Conservation (phyloP, 2,329 filamentous ascomycete genomes). For the Pseudogymnoascus sp. region DNA sequence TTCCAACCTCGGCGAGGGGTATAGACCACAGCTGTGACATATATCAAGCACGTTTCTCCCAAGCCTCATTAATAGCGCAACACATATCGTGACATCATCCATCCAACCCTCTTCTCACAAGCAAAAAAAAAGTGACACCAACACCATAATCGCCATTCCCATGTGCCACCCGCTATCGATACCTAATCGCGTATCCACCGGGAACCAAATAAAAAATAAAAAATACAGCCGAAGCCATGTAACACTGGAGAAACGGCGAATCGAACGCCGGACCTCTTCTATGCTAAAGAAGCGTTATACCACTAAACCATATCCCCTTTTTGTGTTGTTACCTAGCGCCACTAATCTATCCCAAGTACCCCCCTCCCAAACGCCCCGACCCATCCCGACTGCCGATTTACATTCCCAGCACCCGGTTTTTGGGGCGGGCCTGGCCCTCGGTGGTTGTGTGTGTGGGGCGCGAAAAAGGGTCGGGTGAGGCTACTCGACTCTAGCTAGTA, state of each 20-base stretch:
- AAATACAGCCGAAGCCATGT: background rate
- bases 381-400: too few species aligned
- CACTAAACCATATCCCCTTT: constrained; percentile 1
- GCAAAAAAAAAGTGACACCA: background rate
- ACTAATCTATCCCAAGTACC: background rate
- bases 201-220: background rate
- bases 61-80: background rate
- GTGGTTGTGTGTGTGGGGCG: background rate
- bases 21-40: background rate
- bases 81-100: background rate
- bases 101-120: background rate
- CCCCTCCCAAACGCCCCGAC: too few species aligned
- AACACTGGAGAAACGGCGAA: constrained; percentile 4
- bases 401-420: background rate
- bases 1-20: background rate
- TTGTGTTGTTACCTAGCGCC: background rate
- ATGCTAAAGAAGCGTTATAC: constrained; percentile 2
- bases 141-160: background rate
- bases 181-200: background rate
- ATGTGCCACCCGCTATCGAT: background rate
- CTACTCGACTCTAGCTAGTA: background rate
- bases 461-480: background rate
- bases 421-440: background rate
- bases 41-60: constrained; percentile 1
- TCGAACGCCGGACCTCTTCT: constrained; percentile 4